Evolutionary conservation across 192 early-diverging fungal species (phyloP).

Genomic region (Chytriomyces sp.): DNA sequence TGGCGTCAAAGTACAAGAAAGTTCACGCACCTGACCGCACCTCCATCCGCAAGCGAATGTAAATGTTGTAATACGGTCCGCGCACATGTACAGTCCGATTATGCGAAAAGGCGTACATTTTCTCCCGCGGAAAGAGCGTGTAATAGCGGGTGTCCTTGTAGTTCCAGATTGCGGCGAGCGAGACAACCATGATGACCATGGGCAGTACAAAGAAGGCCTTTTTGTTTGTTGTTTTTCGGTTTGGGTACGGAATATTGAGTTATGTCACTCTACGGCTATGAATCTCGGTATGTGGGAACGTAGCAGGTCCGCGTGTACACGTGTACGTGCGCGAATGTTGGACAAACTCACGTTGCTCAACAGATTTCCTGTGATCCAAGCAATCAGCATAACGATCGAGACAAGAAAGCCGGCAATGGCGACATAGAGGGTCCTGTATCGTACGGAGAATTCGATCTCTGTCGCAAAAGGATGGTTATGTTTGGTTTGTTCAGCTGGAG

Average conservation of each 20-base stretch:
- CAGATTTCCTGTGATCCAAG: slow-evolving; percentile 25
- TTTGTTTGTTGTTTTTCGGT: neutral
- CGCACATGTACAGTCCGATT: slow-evolving; percentile 25
- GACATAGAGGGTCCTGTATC: slow-evolving; percentile 28
- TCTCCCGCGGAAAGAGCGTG: slow-evolving; percentile 15
- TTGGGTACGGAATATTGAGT: neutral
- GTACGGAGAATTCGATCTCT: slow-evolving; percentile 34
- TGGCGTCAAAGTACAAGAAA: neutral
- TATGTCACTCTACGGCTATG: neutral
- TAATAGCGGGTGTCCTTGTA: slow-evolving; percentile 37
- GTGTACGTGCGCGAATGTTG: neutral
- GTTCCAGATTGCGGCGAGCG: slow-evolving; percentile 31
- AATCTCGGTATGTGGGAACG: neutral
- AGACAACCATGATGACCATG: slow-evolving; percentile 22
- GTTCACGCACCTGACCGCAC: slow-evolving; percentile 28
- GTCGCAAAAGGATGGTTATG: neutral
- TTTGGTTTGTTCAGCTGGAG: neutral
- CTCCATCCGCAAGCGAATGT: slow-evolving; percentile 30
- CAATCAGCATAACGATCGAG: slow-evolving; percentile 22
- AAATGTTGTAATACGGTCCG: slow-evolving; percentile 37
- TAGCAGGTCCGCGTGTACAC: neutral
- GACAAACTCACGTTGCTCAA: slow-evolving; percentile 18
- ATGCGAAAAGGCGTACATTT: slow-evolving; percentile 29
- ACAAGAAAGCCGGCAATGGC: slow-evolving; percentile 21
- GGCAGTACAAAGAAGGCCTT: slow-evolving; percentile 35